Evolutionary conservation across 1,139 yeast species (phyloP).

Genomic region (Yamadazyma trypodendri): DNA sequence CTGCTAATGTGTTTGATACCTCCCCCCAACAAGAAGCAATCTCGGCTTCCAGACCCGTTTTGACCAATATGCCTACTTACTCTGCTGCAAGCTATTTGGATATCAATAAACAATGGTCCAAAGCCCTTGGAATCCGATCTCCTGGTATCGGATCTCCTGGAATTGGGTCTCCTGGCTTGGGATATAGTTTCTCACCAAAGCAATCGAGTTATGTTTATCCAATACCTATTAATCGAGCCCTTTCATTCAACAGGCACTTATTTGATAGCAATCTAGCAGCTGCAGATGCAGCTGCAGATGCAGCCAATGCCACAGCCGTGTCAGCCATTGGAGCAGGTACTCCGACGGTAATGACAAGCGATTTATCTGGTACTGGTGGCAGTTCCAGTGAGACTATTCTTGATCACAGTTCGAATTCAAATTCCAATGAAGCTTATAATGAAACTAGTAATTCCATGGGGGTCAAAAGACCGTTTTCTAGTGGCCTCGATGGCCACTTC

Average conservation of each 20-base stretch:
- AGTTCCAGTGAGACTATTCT: neutral
- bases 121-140: conserved; percentile 18
- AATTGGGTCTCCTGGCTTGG: conserved; percentile 16
- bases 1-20: conserved; percentile 10
- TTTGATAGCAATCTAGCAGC: conserved; percentile 8
- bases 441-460: neutral
- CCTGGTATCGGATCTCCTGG: conserved; percentile 14
- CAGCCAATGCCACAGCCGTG: conserved; percentile 10
- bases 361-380: neutral
- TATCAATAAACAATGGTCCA: conserved; percentile 18
- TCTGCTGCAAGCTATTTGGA: conserved; percentile 12
- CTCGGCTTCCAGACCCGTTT: conserved; percentile 4
- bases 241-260: conserved; percentile 14
- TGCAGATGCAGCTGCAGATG: conserved; percentile 10
- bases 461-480: neutral
- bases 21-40: conserved; percentile 3
- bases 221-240: conserved; percentile 16
- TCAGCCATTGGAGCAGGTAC: conserved; percentile 9
- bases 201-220: conserved; percentile 15
- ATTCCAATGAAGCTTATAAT: neutral
- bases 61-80: conserved; percentile 8
- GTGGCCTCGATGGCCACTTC: neutral
- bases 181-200: conserved; percentile 16
- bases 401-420: neutral
- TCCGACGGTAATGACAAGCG: conserved; percentile 5